These are phyloP conservation scores for Clonostachys rosea DNA, from an alignment of 2,329 filamentous ascomycete species.

Conservation along the genomic window DNA sequence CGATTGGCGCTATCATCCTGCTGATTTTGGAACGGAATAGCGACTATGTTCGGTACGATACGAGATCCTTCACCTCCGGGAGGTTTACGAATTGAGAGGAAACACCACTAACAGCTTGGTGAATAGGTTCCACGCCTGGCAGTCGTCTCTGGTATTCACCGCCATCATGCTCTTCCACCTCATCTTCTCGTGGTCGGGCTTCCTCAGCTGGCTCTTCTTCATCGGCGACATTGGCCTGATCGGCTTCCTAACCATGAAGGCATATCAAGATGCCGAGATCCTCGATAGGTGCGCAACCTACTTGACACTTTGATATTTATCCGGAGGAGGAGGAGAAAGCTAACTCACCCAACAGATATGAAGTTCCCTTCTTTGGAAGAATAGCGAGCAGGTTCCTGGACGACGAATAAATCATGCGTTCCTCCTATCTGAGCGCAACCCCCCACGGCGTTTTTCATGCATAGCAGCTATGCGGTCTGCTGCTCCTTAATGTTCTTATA, in stretches of 20 bases:
- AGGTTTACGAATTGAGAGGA: not conserved
- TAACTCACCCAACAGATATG: conserved; percentile 49
- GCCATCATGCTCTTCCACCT: conserved; percentile 73
- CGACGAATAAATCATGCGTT: conserved; percentile 52
- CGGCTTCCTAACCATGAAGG: conserved; percentile 68
- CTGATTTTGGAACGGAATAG: conserved; percentile 89
- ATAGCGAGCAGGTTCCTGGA: conserved; percentile 88
- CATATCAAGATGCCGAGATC: conserved; percentile 77
- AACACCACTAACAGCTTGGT: not conserved
- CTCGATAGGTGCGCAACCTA: conserved; percentile 47
- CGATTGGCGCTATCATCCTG: conserved; percentile 78
- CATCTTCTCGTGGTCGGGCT: conserved; percentile 77
- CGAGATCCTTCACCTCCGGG: not conserved
- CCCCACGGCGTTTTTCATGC: no score
- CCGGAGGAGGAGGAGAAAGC: conserved; percentile 16
- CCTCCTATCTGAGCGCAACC: no score
- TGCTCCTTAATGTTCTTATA: no score
- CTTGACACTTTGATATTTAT: conserved; percentile 22
- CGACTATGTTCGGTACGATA: conserved; percentile 81
- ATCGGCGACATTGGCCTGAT: conserved; percentile 72
- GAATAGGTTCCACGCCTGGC: conserved; percentile 89
- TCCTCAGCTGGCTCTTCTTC: conserved; percentile 82
- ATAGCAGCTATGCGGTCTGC: no score
- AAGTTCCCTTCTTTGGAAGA: conserved; percentile 81
- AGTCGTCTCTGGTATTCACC: conserved; percentile 79